Evolutionary conservation across 441 rosid genomes (phyloP).

Genomic region (Populus hybrid): DNA sequence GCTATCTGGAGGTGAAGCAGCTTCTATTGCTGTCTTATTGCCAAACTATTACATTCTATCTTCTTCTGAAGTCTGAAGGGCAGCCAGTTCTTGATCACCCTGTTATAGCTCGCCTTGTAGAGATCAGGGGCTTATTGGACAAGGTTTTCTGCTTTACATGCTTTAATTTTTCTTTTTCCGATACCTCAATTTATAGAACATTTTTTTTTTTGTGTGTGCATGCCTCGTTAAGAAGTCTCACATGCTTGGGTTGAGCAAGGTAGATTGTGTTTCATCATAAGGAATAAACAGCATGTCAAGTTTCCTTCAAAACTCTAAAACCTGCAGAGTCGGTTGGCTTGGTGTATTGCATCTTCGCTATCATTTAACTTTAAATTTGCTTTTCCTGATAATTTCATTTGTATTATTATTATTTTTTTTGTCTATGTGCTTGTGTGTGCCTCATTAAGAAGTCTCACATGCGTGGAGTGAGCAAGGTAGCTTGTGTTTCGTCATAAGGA

Average conservation of each 20-base stretch:
- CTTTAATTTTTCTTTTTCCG: not conserved
- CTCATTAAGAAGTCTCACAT: not conserved
- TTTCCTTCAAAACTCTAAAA: no score
- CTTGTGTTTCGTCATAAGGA: not conserved
- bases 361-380: not conserved
- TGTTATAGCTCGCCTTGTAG: slow-evolving; percentile 73
- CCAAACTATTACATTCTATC: slow-evolving; percentile 84
- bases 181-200: not conserved
- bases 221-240: not conserved
- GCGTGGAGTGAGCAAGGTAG: not conserved
- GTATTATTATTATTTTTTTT: not conserved
- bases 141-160: slow-evolving; percentile 45
- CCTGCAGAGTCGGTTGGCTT: no score
- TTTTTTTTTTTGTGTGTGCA: not conserved
- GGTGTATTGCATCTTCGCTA: no score
- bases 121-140: slow-evolving; percentile 64
- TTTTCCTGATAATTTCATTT: not conserved
- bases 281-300: no score
- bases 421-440: not conserved
- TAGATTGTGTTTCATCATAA: no score
- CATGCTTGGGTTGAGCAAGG: no score
- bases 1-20: slow-evolving; percentile 72
- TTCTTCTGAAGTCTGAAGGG: slow-evolving; percentile 91
- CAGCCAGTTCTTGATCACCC: slow-evolving; percentile 84
- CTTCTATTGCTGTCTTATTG: slow-evolving; percentile 69